Evolutionary conservation across 371 early-diverging fungal species (phyloP).

Genomic region (Mortierella sp.): DNA sequence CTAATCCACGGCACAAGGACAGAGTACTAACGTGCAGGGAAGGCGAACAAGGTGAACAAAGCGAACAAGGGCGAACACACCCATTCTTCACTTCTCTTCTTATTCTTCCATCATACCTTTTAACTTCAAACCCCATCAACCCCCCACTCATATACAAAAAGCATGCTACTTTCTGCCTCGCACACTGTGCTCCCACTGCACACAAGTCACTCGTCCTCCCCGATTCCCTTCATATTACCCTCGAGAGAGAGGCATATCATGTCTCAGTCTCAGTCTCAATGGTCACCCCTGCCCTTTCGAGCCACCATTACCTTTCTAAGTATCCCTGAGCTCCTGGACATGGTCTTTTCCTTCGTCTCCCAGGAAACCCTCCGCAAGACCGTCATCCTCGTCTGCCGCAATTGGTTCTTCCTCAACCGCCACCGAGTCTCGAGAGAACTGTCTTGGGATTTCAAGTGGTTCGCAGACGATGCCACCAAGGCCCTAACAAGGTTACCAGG

Average conservation of each 20-base stretch:
- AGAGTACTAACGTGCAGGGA: neutral
- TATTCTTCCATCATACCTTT: neutral
- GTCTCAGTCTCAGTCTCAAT: neutral
- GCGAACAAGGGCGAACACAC: neutral
- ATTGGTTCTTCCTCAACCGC: neutral
- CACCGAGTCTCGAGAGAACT: neutral
- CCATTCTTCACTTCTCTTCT: neutral
- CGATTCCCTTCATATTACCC: neutral
- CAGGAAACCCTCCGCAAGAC: neutral
- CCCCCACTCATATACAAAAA: neutral
- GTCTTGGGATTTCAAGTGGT: constrained; percentile 4
- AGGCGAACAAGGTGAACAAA: too few species aligned
- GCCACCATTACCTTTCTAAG: neutral
- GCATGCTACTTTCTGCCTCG: neutral
- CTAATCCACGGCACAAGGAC: too few species aligned
- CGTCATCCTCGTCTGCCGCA: neutral
- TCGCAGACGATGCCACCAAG: neutral
- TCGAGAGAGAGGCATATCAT: neutral
- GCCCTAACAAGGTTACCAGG: neutral
- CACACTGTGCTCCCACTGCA: too few species aligned
- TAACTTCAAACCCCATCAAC: neutral
- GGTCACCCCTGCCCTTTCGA: neutral
- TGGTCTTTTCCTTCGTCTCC: neutral
- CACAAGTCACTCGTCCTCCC: neutral
- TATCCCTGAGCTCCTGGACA: neutral